Conservation (phyloP, 768 basidiomycete genomes). For the Kwoniella botswanensis region DNA sequence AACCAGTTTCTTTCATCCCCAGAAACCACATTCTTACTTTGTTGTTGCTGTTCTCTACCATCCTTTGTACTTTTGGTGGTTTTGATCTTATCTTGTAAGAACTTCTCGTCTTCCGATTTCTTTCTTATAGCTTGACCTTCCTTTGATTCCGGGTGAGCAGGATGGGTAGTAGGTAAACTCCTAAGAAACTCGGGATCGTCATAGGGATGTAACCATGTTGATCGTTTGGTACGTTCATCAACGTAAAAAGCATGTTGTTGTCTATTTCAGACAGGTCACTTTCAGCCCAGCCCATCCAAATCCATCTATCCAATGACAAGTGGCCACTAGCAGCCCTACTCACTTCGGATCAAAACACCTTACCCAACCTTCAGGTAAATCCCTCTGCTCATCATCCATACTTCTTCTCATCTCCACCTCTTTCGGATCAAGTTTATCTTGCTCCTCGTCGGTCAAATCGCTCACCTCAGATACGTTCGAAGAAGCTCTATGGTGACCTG, state of each 20-base stretch:
- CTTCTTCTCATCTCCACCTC: conserved; percentile 40
- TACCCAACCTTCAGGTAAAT: conserved; percentile 56
- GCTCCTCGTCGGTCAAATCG: conserved; percentile 9
- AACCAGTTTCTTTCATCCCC: conserved; percentile 43
- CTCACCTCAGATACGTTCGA: conserved; percentile 19
- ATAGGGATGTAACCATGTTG: conserved; percentile 56
- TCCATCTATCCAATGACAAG: not conserved
- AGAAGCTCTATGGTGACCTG: not conserved
- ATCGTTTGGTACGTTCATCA: conserved; percentile 49
- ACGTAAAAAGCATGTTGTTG: conserved; percentile 56
- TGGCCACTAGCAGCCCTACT: conserved; percentile 4
- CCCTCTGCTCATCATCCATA: conserved; percentile 55
- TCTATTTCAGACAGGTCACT: conserved; percentile 23
- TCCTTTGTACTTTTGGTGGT: not conserved
- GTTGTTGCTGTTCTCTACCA: not conserved
- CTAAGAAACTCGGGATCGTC: conserved; percentile 54
- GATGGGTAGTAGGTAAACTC: conserved; percentile 51
- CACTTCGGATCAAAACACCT: conserved; percentile 55
- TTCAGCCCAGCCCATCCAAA: too few species aligned
- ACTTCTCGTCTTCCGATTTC: conserved; percentile 34
- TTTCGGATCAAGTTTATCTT: not conserved
- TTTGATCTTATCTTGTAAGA: conserved; percentile 14
- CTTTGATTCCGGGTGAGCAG: conserved; percentile 53
- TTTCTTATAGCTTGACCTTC: conserved; percentile 39
- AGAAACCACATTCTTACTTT: conserved; percentile 6